Base-by-base conservation (phyloP, 192 early-diverging fungal species). In the Coemansia sp. region DNA sequence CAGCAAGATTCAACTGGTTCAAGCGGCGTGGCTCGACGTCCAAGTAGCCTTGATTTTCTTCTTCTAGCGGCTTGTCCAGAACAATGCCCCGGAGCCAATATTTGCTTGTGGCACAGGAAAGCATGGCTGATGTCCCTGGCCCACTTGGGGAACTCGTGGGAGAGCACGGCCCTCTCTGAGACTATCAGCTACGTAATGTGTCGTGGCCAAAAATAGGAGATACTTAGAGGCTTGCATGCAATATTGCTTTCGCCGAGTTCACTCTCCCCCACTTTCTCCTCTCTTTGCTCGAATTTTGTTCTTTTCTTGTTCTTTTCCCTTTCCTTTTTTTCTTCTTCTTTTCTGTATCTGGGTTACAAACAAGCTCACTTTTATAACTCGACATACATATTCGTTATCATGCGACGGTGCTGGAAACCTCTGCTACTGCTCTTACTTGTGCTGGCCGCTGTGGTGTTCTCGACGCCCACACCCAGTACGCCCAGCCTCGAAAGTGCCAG, bases 1-100 rank as follows among this genome's bases (percentile, higher is more conserved):
- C 81, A 9, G 69, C 76, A 20, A 65, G 73, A 16, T 84, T 84
- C 76, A 84, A 78, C 76, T 84, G 81, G 81, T 84, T 84, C 71
- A 84, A 84, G 73, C 73, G 81, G 60, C 81, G 81, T 44, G 81
- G 81, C 34, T 84, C 81, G 52, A 84, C 81, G n/a, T 84, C 81
- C 29, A 84, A 72, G 57, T 70, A 71, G 57, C 33, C 57, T 60
- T 33, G 41, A 5, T 1, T 36, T 57, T 49, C 22, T 52, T 12
- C 24, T 60, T 18, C 49, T 24, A 52, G 7, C n/a, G 10, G 36
- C 57, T 33, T 34, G 13, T 16, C 29, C 31, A 11, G 13, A 7
- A 60, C 57, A 60, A 60, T 59, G 57, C 57, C 57, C 24, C 33
- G 31, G 7, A 15, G 31, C 31, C 57, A 59, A 59, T 59, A 18